A percentile compares a stretch with the other conserved stretches of the same genome.
Evolutionary conservation across 2,329 filamentous ascomycete species (phyloP).

Genomic region (Talaromyces amestolkiae): DNA sequence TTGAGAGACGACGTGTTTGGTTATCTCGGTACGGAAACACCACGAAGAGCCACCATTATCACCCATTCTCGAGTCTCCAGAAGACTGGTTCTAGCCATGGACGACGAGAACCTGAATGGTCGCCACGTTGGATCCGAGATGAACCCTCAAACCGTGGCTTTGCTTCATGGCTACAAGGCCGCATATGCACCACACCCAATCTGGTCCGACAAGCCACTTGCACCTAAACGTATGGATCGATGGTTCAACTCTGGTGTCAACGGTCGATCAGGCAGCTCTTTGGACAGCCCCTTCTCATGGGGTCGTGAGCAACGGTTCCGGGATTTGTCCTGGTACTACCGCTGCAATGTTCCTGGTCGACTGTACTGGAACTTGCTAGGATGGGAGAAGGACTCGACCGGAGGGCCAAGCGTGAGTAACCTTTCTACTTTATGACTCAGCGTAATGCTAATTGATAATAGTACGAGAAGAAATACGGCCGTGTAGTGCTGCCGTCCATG

Average conservation of each 20-base stretch:
- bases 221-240: constrained; percentile 27
- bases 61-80: constrained; percentile 65
- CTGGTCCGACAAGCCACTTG: constrained; percentile 65
- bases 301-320: constrained; percentile 34
- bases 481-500: constrained; percentile 30
- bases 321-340: constrained; percentile 37
- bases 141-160: constrained; percentile 69
- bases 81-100: constrained; percentile 71
- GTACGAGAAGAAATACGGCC: constrained; percentile 25
- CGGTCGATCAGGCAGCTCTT: constrained; percentile 31
- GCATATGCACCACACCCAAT: constrained; percentile 76
- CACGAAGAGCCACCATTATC: constrained; percentile 73
- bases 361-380: constrained; percentile 33
- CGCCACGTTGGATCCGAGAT: constrained; percentile 79
- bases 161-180: constrained; percentile 76
- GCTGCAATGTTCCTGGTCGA: constrained; percentile 31
- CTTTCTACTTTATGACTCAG: no score
- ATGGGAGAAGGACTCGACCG: constrained; percentile 30
- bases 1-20: constrained; percentile 55
- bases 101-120: constrained; percentile 67
- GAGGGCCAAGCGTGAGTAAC: constrained; percentile 19
- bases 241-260: constrained; percentile 35
- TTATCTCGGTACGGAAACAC: constrained; percentile 52
- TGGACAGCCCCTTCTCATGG: constrained; percentile 35
- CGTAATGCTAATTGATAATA: background rate